Base-by-base conservation (phyloP, 2,329 filamentous ascomycete species). In the Nemania bipapillata region DNA sequence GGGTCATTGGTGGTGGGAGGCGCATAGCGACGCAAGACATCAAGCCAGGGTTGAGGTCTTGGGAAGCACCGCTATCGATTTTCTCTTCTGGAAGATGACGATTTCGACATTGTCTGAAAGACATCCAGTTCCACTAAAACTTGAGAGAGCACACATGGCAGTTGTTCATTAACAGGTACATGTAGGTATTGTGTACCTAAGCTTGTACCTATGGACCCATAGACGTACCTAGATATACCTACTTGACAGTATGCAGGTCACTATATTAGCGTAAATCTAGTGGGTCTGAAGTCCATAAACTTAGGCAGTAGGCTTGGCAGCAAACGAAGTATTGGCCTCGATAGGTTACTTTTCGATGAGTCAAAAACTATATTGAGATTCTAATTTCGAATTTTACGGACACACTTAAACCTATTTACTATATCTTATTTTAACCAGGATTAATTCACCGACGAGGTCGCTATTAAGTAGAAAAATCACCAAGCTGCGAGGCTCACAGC, bases 1-100 rank as follows among this genome's bases (percentile, higher is more conserved):
- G 72, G 75, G 72, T 69, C 70, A 73, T 74, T 69, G 71, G 53
- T 77, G 72, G 67, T 71, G 69, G 68, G 73, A 74, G 70, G 74
- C 61, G 75, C 77, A 79, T 79, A 77, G 74, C 77, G 77, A 72
- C 73, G 61, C 70, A 42, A 70, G 73, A 74, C 72, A 70, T 72
- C 70, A 73, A 71, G 73, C 54, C 66, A 70, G 53, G 54, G 59
- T 66, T 66, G 54, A 63, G 70, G 64, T 70, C 69, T 65, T 22
- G 54, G 57, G 20, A 28, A 60, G 58, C 52, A 42, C 59, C 64
- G 61, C 60, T 22, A 53, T 63, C 32, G 61, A 56, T 20, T 17
- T 17, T 52, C 28, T 53, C 45, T n/a, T 54, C 67, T 58, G 9
- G 49, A 49, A 63, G 59, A 67, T 52, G 69, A 53, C 45, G 40